These are phyloP conservation scores for Neonectria magnoliae DNA, from an alignment of 2,329 filamentous ascomycete species.

Conservation along the genomic window DNA sequence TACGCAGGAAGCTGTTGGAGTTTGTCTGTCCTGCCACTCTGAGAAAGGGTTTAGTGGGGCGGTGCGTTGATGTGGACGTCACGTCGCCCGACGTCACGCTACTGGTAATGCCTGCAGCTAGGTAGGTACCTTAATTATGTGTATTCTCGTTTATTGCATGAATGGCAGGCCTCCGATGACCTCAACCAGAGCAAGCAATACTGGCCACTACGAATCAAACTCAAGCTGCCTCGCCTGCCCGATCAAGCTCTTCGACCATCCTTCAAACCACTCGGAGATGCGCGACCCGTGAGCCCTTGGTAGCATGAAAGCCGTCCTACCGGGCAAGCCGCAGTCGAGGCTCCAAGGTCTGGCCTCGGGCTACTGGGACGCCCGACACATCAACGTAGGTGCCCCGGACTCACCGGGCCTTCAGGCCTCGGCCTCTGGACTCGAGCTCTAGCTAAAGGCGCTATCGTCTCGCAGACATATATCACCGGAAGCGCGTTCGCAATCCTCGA, in stretches of 20 bases:
- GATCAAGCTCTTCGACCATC: conserved; percentile 10
- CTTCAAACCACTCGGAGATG: conserved; percentile 33
- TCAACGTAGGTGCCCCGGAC: conserved; percentile 67
- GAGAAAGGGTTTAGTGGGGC: background rate
- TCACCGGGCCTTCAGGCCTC: background rate
- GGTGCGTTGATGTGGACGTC: conserved; percentile 11
- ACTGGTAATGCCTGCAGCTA: background rate
- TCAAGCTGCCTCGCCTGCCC: conserved; percentile 7
- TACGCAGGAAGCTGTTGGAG: background rate
- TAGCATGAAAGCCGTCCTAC: conserved; percentile 82
- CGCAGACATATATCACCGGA: conserved; percentile 87
- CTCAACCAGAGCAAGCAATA: conserved; percentile 22
- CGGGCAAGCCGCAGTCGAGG: conserved; percentile 80
- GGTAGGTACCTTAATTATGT: background rate
- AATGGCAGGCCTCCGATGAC: conserved; percentile 20
- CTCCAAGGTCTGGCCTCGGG: conserved; percentile 81
- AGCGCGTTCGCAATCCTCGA: conserved; percentile 86
- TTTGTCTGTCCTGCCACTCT: too few species aligned
- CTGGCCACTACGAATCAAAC: conserved; percentile 6
- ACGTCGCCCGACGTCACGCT: conserved; percentile 35
- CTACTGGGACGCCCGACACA: conserved; percentile 76
- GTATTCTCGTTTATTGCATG: conserved; percentile 33
- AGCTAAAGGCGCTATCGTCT: conserved; percentile 21
- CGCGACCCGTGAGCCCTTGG: conserved; percentile 39
- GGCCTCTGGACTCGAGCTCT: conserved; percentile 4